A percentile compares a stretch with the other conserved stretches of the same genome.
These are phyloP conservation scores for Arachis stenosperma DNA, from an alignment of 306 rosid species.

Conservation along the genomic window DNA sequence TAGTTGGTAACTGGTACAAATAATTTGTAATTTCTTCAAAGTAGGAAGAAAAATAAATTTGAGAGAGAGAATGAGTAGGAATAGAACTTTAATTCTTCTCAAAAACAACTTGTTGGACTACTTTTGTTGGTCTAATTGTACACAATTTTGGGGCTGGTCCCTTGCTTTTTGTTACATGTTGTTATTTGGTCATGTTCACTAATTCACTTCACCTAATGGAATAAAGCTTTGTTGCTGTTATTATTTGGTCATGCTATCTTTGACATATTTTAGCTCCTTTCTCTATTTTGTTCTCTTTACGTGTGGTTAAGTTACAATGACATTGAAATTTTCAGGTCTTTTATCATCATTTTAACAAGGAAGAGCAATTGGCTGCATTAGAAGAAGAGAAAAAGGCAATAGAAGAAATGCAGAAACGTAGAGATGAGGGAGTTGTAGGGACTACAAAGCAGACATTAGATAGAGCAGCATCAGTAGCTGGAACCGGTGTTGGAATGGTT, in stretches of 20 bases:
- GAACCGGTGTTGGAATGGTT: conserved; percentile 69
- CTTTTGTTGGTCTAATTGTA: too few species aligned
- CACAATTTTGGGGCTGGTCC: too few species aligned
- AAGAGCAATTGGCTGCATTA: conserved; percentile 75
- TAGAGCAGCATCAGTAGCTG: conserved; percentile 70
- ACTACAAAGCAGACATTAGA: conserved; percentile 92
- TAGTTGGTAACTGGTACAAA: too few species aligned
- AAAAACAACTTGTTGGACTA: too few species aligned
- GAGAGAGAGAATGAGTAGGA: too few species aligned
- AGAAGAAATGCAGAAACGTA: conserved; percentile 78
- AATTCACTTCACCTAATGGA: too few species aligned
- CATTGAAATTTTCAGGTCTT: conserved; percentile 51
- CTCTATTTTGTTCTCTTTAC: conserved; percentile 3
- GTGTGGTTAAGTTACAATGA: not conserved
- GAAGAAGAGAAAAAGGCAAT: conserved; percentile 80
- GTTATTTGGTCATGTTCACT: not conserved
- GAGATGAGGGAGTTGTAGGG: conserved; percentile 84
- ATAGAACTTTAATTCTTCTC: too few species aligned
- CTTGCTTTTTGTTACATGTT: not conserved
- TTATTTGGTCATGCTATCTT: not conserved
- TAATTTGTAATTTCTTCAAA: too few species aligned
- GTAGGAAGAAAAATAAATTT: too few species aligned
- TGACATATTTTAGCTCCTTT: not conserved
- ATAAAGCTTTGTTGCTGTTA: not conserved
- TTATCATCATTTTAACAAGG: conserved; percentile 78